Evolutionary conservation across 78 protist species (phyloP).

Genomic region (Polysphondylium violaceum): DNA sequence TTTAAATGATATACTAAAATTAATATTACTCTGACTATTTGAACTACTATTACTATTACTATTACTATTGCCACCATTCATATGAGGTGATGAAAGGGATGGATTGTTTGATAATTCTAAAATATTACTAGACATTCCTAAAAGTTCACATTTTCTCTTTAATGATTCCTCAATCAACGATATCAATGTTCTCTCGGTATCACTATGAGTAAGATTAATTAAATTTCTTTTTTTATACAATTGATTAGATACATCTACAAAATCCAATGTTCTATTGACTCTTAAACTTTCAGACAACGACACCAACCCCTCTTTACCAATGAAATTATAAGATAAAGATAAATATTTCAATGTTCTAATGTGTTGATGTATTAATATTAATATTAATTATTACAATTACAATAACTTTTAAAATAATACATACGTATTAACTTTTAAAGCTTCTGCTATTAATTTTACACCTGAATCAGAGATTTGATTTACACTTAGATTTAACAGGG

Average conservation of each 20-base stretch:
- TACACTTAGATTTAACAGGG: slow-evolving; percentile 52
- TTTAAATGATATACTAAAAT: background rate
- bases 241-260: slow-evolving; percentile 71
- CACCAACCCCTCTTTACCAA: slow-evolving; percentile 68
- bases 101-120: background rate
- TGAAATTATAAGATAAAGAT: slow-evolving; percentile 70
- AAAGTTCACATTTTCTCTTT: slow-evolving; percentile 60
- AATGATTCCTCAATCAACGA: slow-evolving; percentile 54
- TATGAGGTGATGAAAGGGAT: background rate
- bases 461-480: slow-evolving; percentile 61
- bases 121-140: slow-evolving; percentile 49
- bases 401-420: background rate
- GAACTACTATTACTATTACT: background rate
- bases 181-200: slow-evolving; percentile 64
- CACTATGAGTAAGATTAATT: slow-evolving; percentile 37
- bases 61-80: background rate
- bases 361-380: background rate
- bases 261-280: slow-evolving; percentile 51
- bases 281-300: slow-evolving; percentile 61
- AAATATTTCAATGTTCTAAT: slow-evolving; percentile 60
- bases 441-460: slow-evolving; percentile 63
- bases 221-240: slow-evolving; percentile 44
- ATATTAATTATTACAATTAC: background rate
- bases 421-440: slow-evolving; percentile 57
- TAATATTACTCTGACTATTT: background rate